Percentiles rank a stretch among this genome's conserved stretches.
Conservation (phyloP, 768 basidiomycete genomes). For the Podaxis rugospora region DNA sequence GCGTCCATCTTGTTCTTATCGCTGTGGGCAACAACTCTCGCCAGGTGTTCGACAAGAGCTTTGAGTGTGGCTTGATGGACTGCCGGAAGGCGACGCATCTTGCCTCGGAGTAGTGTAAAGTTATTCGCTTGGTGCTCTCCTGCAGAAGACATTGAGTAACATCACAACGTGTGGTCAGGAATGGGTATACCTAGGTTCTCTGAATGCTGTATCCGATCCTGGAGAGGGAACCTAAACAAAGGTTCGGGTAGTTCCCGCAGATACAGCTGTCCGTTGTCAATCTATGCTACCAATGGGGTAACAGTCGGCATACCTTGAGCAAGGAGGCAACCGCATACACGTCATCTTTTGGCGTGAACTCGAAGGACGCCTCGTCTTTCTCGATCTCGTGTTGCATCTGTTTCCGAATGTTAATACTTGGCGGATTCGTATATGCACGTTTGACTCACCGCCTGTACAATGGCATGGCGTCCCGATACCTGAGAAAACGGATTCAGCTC, state of each 20-base stretch:
- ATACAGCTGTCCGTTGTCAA: slow-evolving; percentile 48
- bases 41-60: slow-evolving; percentile 77
- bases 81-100: slow-evolving; percentile 76
- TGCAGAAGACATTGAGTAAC: slow-evolving; percentile 23
- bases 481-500: slow-evolving; percentile 21
- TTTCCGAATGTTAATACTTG: background rate
- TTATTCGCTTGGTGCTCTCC: slow-evolving; percentile 69
- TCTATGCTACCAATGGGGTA: slow-evolving; percentile 4
- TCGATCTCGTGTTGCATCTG: slow-evolving; percentile 87
- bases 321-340: slow-evolving; percentile 80
- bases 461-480: slow-evolving; percentile 83
- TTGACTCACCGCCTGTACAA: slow-evolving; percentile 68
- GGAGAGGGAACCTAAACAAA: slow-evolving; percentile 74
- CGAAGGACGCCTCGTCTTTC: slow-evolving; percentile 71
- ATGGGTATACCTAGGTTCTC: slow-evolving; percentile 60
- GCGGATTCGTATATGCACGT: background rate
- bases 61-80: slow-evolving; percentile 85
- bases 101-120: slow-evolving; percentile 77
- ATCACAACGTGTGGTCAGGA: background rate
- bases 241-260: slow-evolving; percentile 88
- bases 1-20: slow-evolving; percentile 92
- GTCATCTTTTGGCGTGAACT: slow-evolving; percentile 75
- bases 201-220: slow-evolving; percentile 78
- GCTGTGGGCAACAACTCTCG: slow-evolving; percentile 58
- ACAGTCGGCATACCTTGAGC: slow-evolving; percentile 57